Evolutionary conservation across 2,329 filamentous ascomycete species (phyloP), one percentile per base, ranked within the genome.

Genomic region (Fusarium miscanthi): DNA sequence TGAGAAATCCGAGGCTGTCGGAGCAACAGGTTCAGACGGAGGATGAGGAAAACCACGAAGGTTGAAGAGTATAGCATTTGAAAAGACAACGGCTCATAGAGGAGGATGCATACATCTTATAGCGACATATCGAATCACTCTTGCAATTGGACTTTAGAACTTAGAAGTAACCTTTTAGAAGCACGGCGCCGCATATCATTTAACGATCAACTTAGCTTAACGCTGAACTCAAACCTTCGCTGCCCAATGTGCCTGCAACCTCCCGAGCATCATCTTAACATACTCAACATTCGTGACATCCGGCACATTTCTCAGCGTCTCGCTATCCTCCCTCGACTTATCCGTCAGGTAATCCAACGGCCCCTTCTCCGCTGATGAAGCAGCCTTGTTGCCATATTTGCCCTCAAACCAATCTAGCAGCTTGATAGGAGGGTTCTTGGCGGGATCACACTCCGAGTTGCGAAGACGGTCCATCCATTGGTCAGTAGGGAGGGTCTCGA

Each of bases 351-450:
- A 76, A 3, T 76, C 69, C 27, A 76, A 13, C 0, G 48, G 52
- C 0, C 72, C 72, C 7, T 54, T 61, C 27, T 76, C 72, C 0
- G 62, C 61, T 1, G 70, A 67, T 0, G 72, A 61, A 6, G 61
- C 41, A 27, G 57, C 66, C 19, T 76, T 75, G 8, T 51, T 43
- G 0, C 74, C 74, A 7, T 79, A 79, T 40, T 79, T 79, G 0
- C 70, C 59, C 31, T 76, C 76, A 64, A 88, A 89, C 79, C 87
- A 89, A 45, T 87, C 86, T 2, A 88, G 66, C 2, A 89, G 79
- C 76, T 88, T 88, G 69, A 87, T 82, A 0, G 85, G 82, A 16
- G 87, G 87, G 69, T 89, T 89, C 21, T 70, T 77, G 9, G 80
- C 67, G 1, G 85, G 83, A 54, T 87, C 84, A 2, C 81, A 79